Conservation (phyloP, 352 stramenopile genomes). For the Pythium pyrilobum region DNA sequence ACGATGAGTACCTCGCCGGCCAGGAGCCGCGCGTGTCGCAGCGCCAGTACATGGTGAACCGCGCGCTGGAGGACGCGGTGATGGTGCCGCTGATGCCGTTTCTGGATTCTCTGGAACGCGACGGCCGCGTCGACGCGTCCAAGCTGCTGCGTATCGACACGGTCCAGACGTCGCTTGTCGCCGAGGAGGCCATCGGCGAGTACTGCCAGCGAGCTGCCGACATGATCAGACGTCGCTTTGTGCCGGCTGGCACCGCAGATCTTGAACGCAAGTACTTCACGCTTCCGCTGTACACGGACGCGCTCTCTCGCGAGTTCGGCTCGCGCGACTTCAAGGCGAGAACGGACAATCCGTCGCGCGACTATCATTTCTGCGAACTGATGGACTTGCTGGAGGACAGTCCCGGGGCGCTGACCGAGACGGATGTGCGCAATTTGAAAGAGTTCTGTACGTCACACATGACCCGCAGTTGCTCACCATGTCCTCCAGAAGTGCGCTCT, state of each 20-base stretch:
- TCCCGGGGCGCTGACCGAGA: not conserved
- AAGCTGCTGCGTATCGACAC: not conserved
- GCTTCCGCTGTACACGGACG: slow-evolving; percentile 1
- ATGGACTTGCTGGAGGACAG: slow-evolving; percentile 17
- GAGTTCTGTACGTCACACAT: not conserved
- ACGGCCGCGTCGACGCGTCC: slow-evolving; percentile 14
- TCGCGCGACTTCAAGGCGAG: slow-evolving; percentile 7
- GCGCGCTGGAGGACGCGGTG: slow-evolving; percentile 20
- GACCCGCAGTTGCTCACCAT: not conserved
- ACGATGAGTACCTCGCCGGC: slow-evolving; percentile 19
- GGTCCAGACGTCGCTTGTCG: not conserved
- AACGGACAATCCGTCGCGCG: not conserved
- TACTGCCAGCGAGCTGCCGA: slow-evolving; percentile 5
- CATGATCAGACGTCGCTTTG: slow-evolving; percentile 1
- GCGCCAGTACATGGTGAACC: slow-evolving; percentile 2
- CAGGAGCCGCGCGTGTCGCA: slow-evolving; percentile 2
- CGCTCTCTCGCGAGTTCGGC: slow-evolving; percentile 18
- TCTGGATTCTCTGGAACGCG: slow-evolving; percentile 21
- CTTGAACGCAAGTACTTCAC: slow-evolving; percentile 6
- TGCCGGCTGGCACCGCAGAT: not conserved
- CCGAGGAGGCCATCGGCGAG: not conserved
- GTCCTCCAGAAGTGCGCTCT: not conserved
- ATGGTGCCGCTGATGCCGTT: slow-evolving; percentile 25
- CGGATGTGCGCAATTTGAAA: slow-evolving; percentile 8
- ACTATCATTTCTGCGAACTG: slow-evolving; percentile 12